Evolutionary conservation across 345 rosid species (phyloP).

Genomic region (Angophora floribunda): DNA sequence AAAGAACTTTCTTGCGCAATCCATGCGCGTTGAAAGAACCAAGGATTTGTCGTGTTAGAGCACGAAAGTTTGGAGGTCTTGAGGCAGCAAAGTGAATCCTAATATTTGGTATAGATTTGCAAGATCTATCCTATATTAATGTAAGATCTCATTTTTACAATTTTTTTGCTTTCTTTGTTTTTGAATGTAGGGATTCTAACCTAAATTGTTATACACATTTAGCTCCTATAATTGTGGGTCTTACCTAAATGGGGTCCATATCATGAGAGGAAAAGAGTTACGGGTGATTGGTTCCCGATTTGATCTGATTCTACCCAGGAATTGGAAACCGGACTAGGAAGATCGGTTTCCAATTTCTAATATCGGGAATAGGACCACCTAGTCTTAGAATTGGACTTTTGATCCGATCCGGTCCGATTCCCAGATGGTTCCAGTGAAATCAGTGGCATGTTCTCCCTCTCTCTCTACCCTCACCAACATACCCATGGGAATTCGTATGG

Average conservation of each 20-base stretch:
- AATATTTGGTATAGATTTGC: not conserved
- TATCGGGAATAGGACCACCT: not conserved
- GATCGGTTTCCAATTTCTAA: too few relatives aligned
- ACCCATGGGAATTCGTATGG: too few relatives aligned
- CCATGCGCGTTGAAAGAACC: not conserved
- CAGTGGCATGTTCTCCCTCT: not conserved
- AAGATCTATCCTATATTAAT: not conserved
- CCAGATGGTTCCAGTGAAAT: not conserved
- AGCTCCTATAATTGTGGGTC: too few relatives aligned
- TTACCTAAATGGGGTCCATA: not conserved
- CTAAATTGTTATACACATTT: not conserved
- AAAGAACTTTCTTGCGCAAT: not conserved
- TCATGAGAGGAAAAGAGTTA: too few relatives aligned
- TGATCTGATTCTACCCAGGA: rapidly evolving
- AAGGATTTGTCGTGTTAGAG: not conserved
- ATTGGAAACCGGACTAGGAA: too few relatives aligned
- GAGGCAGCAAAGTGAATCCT: not conserved
- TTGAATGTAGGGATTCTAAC: not conserved
- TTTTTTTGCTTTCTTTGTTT: not conserved
- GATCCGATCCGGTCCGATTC: not conserved
- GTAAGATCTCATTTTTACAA: not conserved
- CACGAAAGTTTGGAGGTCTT: not conserved
- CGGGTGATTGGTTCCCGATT: rapidly evolving
- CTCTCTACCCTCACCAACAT: not conserved
- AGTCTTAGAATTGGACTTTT: too few relatives aligned